A percentile compares a stretch with the other conserved stretches of the same genome.
Conservation (phyloP, 2,329 filamentous ascomycete genomes). For the Fusarium sp. region DNA sequence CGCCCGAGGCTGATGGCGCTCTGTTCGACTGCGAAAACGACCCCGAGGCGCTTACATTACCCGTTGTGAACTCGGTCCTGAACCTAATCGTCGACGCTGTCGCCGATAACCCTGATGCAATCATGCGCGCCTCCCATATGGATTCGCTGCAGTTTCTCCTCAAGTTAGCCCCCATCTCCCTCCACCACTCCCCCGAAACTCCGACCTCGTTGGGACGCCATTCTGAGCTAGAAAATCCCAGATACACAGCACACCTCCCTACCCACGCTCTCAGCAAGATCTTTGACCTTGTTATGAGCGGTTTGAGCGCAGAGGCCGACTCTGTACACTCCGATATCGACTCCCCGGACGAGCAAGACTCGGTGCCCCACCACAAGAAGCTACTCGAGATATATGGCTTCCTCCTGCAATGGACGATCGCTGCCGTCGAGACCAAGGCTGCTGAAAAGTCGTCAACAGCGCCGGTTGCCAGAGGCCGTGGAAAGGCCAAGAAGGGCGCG, state of each 20-base stretch:
- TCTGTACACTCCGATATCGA: conserved; percentile 89
- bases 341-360: conserved; percentile 87
- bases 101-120: conserved; percentile 90
- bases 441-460: conserved; percentile 85
- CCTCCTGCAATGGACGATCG: conserved; percentile 93
- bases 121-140: conserved; percentile 83
- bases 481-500: conserved; percentile 83
- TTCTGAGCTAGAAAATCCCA: conserved; percentile 70
- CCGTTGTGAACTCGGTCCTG: conserved; percentile 85
- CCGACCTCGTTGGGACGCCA: conserved; percentile 45
- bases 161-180: conserved; percentile 84
- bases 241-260: conserved; percentile 85
- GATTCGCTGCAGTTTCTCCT: conserved; percentile 96
- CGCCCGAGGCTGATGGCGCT: conserved; percentile 85
- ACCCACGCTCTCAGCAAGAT: conserved; percentile 90
- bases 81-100: conserved; percentile 95
- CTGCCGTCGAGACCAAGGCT: conserved; percentile 93
- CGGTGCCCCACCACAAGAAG: conserved; percentile 88
- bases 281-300: conserved; percentile 90
- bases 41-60: conserved; percentile 82
- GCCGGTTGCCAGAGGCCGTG: conserved; percentile 79
- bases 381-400: conserved; percentile 96
- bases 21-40: conserved; percentile 95
- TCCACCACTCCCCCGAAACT: conserved; percentile 41
- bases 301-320: conserved; percentile 87